phyloP scores from a whole-genome alignment of 108 stramenopile genomes.

The Mayamaea pseudoterrestris region DNA sequence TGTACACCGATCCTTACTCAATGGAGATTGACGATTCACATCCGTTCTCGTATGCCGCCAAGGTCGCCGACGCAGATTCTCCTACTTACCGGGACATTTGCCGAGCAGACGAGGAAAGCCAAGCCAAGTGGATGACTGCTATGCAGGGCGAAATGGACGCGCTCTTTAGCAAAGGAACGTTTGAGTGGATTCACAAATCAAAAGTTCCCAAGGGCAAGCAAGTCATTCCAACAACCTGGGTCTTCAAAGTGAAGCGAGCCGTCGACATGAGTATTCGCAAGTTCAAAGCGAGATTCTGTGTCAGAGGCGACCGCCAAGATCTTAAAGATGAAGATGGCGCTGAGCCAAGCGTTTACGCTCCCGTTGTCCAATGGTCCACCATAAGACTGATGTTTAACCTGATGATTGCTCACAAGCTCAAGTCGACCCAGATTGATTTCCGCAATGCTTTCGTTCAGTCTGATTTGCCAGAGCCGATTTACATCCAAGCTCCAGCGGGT shows the following conservation, averaged over 20 bases:
- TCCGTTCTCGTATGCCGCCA: conserved; percentile 9
- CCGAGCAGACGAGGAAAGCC: conserved; percentile 11
- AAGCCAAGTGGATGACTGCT: conserved; percentile 24
- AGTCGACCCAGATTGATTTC: conserved; percentile 7
- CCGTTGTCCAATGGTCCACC: conserved; percentile 11
- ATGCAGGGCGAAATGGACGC: conserved; percentile 15
- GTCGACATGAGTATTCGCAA: conserved; percentile 16
- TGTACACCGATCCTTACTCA: no score
- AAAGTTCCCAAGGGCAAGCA: background rate
- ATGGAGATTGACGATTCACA: conserved; percentile 11
- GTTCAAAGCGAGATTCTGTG: conserved; percentile 19
- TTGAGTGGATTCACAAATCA: conserved; percentile 30
- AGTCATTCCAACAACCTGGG: conserved; percentile 13
- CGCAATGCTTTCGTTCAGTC: conserved; percentile 13
- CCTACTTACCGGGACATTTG: conserved; percentile 23
- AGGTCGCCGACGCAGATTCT: conserved; percentile 17
- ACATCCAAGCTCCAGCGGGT: conserved; percentile 12
- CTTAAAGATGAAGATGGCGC: conserved; percentile 12
- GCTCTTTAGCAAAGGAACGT: conserved; percentile 5
- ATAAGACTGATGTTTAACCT: conserved; percentile 6
- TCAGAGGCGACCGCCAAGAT: conserved; percentile 15
- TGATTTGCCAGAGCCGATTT: conserved; percentile 3
- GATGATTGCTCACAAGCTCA: background rate
- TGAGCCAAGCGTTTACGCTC: conserved; percentile 15
- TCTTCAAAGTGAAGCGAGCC: conserved; percentile 14